Evolutionary conservation across 805 yeast species (phyloP).

Genomic region (Candida vaughaniae): DNA sequence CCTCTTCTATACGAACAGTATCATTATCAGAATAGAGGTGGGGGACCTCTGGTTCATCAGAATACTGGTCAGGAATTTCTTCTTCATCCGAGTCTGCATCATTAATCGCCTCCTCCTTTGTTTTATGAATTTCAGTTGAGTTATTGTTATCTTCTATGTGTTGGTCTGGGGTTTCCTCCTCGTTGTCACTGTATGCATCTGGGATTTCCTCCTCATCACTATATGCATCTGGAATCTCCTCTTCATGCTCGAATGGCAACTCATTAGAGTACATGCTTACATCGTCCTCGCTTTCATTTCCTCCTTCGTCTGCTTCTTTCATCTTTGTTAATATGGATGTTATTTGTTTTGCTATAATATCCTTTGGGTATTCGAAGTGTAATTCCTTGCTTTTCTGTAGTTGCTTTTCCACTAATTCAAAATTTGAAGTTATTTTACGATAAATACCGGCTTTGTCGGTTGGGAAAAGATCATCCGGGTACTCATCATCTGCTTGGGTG

Average conservation of each 20-base stretch:
- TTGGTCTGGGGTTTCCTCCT: neutral
- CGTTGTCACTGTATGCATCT: constrained; percentile 2
- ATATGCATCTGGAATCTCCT: constrained; percentile 1
- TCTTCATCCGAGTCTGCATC: constrained; percentile 3
- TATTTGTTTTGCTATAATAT: constrained; percentile 14
- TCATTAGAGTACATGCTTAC: neutral
- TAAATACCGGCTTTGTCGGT: constrained; percentile 8
- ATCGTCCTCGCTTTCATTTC: constrained; percentile 2
- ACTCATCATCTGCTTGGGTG: constrained; percentile 4
- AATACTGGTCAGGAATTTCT: constrained; percentile 7
- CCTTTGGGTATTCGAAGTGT: constrained; percentile 25
- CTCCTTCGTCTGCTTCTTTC: constrained; percentile 6
- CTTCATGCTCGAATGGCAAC: constrained; percentile 3
- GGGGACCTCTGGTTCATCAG: neutral
- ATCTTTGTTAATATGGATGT: constrained; percentile 7
- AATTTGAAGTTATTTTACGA: constrained; percentile 9
- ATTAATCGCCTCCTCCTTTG: neutral
- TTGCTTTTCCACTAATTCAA: constrained; percentile 13
- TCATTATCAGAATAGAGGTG: neutral
- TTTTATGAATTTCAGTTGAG: neutral
- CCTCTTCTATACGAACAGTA: no score
- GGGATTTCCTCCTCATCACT: constrained; percentile 10
- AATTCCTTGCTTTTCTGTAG: constrained; percentile 23
- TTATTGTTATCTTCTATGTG: neutral
- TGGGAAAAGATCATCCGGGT: constrained; percentile 1